Evolutionary conservation across 768 basidiomycete species (phyloP).

Genomic region (Russula ochroleuca): DNA sequence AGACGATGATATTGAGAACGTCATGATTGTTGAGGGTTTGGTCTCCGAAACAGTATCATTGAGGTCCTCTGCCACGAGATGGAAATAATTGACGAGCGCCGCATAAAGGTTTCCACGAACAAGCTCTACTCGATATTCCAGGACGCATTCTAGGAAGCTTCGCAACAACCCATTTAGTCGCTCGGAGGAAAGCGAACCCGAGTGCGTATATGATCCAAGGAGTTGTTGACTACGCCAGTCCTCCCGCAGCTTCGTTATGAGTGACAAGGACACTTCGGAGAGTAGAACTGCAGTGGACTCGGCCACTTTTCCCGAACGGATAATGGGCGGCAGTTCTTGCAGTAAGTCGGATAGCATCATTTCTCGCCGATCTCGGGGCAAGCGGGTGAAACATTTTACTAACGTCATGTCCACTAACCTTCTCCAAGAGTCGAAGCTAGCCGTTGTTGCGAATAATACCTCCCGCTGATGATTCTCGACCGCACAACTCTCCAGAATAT

Average conservation of each 20-base stretch:
- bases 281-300: conserved; percentile 77
- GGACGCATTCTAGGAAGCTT: conserved; percentile 66
- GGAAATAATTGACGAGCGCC: conserved; percentile 81
- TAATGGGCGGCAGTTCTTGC: conserved; percentile 67
- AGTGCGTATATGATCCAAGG: conserved; percentile 60
- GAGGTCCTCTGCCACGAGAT: conserved; percentile 48
- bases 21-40: neutral
- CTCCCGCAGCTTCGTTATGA: conserved; percentile 85
- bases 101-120: conserved; percentile 96
- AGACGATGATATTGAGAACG: conserved; percentile 8
- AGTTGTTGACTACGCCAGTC: conserved; percentile 68
- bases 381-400: conserved; percentile 77
- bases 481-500: conserved; percentile 78
- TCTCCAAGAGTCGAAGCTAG: conserved; percentile 81
- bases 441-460: conserved; percentile 63
- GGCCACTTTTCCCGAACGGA: conserved; percentile 60
- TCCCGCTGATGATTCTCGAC: conserved; percentile 86
- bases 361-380: conserved; percentile 80
- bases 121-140: conserved; percentile 74
- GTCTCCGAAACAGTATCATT: neutral
- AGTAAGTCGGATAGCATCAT: conserved; percentile 88
- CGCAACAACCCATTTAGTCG: conserved; percentile 71
- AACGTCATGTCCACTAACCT: conserved; percentile 79
- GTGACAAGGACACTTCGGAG: conserved; percentile 74
- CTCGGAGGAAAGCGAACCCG: conserved; percentile 73